Conservation (phyloP, 2,329 filamentous ascomycete species). For the Epichloe coenophiala region DNA sequence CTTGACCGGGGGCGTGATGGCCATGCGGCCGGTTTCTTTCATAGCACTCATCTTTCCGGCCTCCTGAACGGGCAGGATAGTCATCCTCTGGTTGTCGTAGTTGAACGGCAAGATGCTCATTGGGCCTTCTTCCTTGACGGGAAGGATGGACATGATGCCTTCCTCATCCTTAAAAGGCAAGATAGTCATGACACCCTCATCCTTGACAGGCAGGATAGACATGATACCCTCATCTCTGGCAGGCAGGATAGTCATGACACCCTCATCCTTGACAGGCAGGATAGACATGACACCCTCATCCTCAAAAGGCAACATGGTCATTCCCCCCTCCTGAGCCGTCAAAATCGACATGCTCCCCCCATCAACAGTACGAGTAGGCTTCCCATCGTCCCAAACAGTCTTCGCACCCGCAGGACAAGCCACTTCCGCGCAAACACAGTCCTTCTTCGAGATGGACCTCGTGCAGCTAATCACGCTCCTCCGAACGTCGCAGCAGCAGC, state of each 20-base stretch:
- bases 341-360: neutral
- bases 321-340: no score
- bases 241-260: no score
- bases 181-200: neutral
- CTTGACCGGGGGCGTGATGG: neutral
- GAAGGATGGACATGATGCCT: neutral
- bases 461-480: constrained; percentile 14
- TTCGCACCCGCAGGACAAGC: constrained; percentile 12
- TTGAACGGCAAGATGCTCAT: constrained; percentile 1
- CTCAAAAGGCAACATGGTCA: neutral
- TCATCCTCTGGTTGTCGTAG: neutral
- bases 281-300: no score
- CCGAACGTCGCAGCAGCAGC: constrained; percentile 22
- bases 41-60: neutral
- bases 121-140: neutral
- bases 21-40: neutral
- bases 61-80: neutral
- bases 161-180: neutral
- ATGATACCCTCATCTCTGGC: no score
- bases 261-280: rapidly evolving
- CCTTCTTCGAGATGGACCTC: constrained; percentile 4
- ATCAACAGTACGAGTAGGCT: neutral
- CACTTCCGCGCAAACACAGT: constrained; percentile 17
- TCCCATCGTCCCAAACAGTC: constrained; percentile 6
- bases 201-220: neutral